phyloP scores from a whole-genome alignment of 2,329 filamentous ascomycete genomes.

The Xylaria sp. region DNA sequence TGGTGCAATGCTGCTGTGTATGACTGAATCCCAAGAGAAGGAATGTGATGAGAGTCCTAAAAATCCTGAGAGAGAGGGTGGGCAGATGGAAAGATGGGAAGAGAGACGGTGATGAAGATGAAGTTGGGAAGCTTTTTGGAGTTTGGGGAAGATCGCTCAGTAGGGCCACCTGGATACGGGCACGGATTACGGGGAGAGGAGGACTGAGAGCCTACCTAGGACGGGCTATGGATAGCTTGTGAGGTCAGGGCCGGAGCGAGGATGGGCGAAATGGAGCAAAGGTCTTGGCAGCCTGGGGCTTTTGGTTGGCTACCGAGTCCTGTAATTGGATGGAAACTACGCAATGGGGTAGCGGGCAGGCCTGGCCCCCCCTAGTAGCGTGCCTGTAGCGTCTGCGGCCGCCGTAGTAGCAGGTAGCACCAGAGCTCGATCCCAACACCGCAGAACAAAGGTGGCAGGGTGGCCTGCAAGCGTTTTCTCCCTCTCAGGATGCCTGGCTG shows the following conservation, averaged over 20 bases:
- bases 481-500: no score
- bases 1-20: slow-evolving; percentile 34
- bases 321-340: slow-evolving; percentile 20
- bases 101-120: slow-evolving; percentile 30
- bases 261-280: slow-evolving; percentile 27
- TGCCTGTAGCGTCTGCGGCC: slow-evolving; percentile 6
- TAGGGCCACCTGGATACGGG: slow-evolving; percentile 21
- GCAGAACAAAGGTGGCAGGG: neutral
- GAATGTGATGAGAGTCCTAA: slow-evolving; percentile 35
- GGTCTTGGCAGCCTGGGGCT: slow-evolving; percentile 24
- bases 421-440: neutral
- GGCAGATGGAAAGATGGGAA: slow-evolving; percentile 25
- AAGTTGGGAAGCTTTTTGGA: slow-evolving; percentile 32
- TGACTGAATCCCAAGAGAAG: slow-evolving; percentile 38
- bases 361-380: neutral
- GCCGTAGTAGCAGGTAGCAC: neutral
- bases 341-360: slow-evolving; percentile 23
- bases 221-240: no score
- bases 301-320: slow-evolving; percentile 10
- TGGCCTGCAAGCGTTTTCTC: no score
- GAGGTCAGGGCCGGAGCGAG: slow-evolving; percentile 14
- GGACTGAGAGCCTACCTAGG: slow-evolving; percentile 29
- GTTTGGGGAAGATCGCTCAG: slow-evolving; percentile 27
- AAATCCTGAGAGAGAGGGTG: slow-evolving; percentile 28
- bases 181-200: slow-evolving; percentile 20